Evolutionary conservation across 805 yeast genomes (phyloP), one percentile per base, ranked within the genome.

Genomic region (Spathaspora passalidarum): DNA sequence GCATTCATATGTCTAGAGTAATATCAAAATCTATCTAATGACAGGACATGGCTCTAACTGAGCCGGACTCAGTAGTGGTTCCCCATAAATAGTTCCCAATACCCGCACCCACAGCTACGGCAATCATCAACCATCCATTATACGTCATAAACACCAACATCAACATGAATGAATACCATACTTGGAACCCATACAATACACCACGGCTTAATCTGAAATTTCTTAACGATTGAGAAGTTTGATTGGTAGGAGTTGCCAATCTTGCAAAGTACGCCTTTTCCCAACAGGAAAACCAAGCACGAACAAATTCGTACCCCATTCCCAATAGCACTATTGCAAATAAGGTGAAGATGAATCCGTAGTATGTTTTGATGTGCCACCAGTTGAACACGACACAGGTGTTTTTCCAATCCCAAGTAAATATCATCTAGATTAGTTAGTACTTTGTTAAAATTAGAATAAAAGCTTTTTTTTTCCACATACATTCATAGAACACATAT

Each of bases 71-170:
- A 7, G 47, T 44, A 3, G 48, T 29, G 7, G 20, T 32, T 7
- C 79, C 78, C 84, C 88, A 88, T 9, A 79, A 29, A 55, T 73
- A 81, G 58, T 82, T 76, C 1, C 96, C 96, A 20, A 79, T 18
- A n/a, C 72, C 75, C 1, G 94, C 94, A 2, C 96, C 96, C 1
- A 74, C 51, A 1, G 80, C 81, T 8, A 86, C 86, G 2, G 92
- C 81, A 6, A 80, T 40, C 94, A 87, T 86, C 26, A 82, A 76
- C 91, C 91, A 88, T 10, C 92, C 88, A 59, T 87, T 87, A 62
- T 85, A 88, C 5, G 92, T 86, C 96, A 88, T 88, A 55, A 87
- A 88, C 0, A 88, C 79, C 53, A 87, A 75, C 96, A 88, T 87
- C 55, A 82, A 66, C 69, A 82, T 66, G 56, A 85, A 84, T 3